These are phyloP conservation scores for Aphanomyces cochlioides DNA, from an alignment of 352 stramenopile genomes.

Conservation along the genomic window DNA sequence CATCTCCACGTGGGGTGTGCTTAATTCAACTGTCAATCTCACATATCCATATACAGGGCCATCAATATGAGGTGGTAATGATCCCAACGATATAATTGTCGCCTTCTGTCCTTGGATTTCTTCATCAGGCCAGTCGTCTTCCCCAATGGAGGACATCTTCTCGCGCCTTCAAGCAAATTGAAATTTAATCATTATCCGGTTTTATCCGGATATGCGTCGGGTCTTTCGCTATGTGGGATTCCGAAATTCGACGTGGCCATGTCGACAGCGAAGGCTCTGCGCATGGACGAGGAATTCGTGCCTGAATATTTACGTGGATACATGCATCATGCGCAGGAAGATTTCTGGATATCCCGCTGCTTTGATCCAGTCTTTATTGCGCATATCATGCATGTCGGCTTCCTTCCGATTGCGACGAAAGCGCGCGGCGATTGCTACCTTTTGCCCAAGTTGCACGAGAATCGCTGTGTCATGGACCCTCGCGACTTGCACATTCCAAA, in stretches of 20 bases:
- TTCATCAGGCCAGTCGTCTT: not conserved
- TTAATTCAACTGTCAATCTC: conserved; percentile 5
- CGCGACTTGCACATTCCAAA: conserved; percentile 80
- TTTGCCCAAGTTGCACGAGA: conserved; percentile 85
- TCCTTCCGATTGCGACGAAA: conserved; percentile 90
- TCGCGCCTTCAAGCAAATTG: conserved; percentile 1
- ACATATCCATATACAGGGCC: conserved; percentile 24
- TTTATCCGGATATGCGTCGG: not conserved
- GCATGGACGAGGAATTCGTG: conserved; percentile 73
- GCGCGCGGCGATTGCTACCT: conserved; percentile 64
- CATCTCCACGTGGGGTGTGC: not conserved
- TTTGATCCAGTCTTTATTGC: conserved; percentile 86
- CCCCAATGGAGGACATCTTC: not conserved
- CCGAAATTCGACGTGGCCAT: too few relatives aligned
- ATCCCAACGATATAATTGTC: conserved; percentile 18
- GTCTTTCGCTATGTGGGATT: not conserved
- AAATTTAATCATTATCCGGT: conserved; percentile 11
- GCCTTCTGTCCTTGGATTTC: not conserved
- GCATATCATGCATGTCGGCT: conserved; percentile 93
- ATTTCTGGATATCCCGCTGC: conserved; percentile 90
- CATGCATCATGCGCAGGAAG: conserved; percentile 89
- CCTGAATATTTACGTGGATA: conserved; percentile 76
- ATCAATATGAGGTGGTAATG: conserved; percentile 25
- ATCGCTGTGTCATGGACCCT: conserved; percentile 76
- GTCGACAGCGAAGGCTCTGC: not conserved